Evolutionary conservation across 176 grass and related monocot genomes (phyloP).

Genomic region (Triticum urartu): DNA sequence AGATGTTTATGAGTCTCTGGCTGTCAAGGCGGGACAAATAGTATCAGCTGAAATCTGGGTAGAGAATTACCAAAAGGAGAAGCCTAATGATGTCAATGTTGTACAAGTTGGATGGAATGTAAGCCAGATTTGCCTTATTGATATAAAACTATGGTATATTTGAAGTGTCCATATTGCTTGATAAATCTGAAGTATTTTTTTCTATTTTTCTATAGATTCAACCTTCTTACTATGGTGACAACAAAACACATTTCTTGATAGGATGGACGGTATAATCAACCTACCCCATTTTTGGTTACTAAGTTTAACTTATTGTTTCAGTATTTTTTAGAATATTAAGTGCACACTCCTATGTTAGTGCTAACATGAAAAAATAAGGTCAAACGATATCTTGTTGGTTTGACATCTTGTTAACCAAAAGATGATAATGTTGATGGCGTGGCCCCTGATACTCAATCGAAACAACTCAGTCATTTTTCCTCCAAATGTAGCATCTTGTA

Average conservation of each 20-base stretch:
- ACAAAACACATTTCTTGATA: constrained; percentile 10
- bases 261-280: constrained; percentile 6
- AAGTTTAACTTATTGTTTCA: neutral
- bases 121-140: neutral
- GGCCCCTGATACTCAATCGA: neutral
- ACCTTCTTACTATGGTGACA: constrained; percentile 19
- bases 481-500: neutral
- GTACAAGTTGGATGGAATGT: neutral
- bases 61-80: neutral
- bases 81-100: neutral
- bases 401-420: neutral
- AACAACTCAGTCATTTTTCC: neutral
- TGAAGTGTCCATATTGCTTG: neutral
- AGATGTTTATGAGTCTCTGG: neutral
- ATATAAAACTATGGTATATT: neutral
- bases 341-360: neutral
- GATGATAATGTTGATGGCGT: neutral
- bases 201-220: neutral
- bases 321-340: neutral
- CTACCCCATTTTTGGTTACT: neutral
- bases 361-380: too few species aligned
- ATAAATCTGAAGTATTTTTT: neutral
- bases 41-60: neutral
- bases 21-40: neutral
- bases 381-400: neutral